Evolutionary conservation across 257 asterid species (phyloP).

Genomic region (Petunia secreta): DNA sequence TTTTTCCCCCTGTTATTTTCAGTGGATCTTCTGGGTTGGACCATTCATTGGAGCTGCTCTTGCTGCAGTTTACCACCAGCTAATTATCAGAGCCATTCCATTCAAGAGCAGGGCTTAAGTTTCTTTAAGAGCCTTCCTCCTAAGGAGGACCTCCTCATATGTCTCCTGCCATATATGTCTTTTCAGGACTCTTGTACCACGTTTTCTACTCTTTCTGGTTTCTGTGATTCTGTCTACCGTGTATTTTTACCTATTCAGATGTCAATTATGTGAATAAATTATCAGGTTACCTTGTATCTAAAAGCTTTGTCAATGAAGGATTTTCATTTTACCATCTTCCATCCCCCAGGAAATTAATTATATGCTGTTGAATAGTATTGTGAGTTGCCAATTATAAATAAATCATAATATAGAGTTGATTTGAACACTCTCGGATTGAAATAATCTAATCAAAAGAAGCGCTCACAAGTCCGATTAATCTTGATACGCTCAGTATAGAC

Average conservation of each 20-base stretch:
- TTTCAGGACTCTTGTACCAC: neutral
- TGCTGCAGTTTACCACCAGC: conserved; percentile 62
- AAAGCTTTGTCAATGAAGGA: neutral
- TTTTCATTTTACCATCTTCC: neutral
- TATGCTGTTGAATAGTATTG: neutral
- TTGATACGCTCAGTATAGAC: too few species aligned
- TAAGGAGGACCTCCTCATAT: neutral
- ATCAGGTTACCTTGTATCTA: conserved; percentile 20
- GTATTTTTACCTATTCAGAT: neutral
- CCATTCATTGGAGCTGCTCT: conserved; percentile 70
- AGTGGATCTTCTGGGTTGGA: conserved; percentile 76
- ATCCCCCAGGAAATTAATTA: neutral
- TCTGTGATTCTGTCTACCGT: neutral
- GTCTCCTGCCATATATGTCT: neutral
- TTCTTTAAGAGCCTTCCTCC: neutral
- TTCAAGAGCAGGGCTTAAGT: conserved; percentile 54
- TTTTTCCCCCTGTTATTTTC: neutral
- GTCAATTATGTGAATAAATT: conserved; percentile 20
- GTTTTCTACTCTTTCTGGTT: neutral
- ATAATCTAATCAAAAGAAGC: too few species aligned
- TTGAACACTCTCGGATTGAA: too few species aligned
- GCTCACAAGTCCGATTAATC: too few species aligned
- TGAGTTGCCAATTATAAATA: too few species aligned
- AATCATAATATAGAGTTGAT: too few species aligned
- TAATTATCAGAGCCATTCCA: conserved; percentile 66